These are phyloP conservation scores for Penicillium palitans DNA, from an alignment of 2,329 filamentous ascomycete genomes.

Conservation along the genomic window DNA sequence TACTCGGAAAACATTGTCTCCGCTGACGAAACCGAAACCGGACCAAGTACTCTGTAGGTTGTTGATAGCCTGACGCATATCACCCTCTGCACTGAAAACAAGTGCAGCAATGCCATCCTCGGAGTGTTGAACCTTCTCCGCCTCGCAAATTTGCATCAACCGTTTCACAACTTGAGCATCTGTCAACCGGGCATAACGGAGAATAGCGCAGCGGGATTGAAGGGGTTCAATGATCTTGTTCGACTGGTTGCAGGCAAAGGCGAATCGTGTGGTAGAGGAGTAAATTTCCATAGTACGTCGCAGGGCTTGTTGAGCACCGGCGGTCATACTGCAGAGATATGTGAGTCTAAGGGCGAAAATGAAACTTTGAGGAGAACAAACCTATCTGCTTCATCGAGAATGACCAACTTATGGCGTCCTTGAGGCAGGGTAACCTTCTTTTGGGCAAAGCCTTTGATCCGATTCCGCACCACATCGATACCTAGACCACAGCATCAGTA, in stretches of 20 bases:
- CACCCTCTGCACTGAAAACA: slow-evolving; percentile 94
- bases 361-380: slow-evolving; percentile 22
- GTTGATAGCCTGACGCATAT: slow-evolving; percentile 99
- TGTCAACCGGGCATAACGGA: slow-evolving; percentile 88
- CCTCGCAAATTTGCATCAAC: slow-evolving; percentile 86
- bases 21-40: slow-evolving; percentile 94
- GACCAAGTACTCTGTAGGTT: slow-evolving; percentile 92
- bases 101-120: slow-evolving; percentile 95
- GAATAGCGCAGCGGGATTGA: slow-evolving; percentile 92
- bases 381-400: slow-evolving; percentile 95
- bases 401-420: slow-evolving; percentile 92
- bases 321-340: slow-evolving; percentile 72
- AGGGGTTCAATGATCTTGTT: slow-evolving; percentile 99
- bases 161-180: slow-evolving; percentile 91
- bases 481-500: slow-evolving; percentile 49
- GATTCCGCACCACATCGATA: slow-evolving; percentile 94
- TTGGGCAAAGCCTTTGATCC: slow-evolving; percentile 97
- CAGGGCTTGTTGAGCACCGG: slow-evolving; percentile 91
- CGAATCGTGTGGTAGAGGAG: slow-evolving; percentile 91
- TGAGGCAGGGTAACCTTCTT: slow-evolving; percentile 95
- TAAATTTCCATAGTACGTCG: slow-evolving; percentile 99
- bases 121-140: slow-evolving; percentile 84
- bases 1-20: slow-evolving; percentile 96
- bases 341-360: not conserved
- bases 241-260: slow-evolving; percentile 96